Conservation (phyloP, 2,329 filamentous ascomycete genomes). For the Arachnomyces sp. region DNA sequence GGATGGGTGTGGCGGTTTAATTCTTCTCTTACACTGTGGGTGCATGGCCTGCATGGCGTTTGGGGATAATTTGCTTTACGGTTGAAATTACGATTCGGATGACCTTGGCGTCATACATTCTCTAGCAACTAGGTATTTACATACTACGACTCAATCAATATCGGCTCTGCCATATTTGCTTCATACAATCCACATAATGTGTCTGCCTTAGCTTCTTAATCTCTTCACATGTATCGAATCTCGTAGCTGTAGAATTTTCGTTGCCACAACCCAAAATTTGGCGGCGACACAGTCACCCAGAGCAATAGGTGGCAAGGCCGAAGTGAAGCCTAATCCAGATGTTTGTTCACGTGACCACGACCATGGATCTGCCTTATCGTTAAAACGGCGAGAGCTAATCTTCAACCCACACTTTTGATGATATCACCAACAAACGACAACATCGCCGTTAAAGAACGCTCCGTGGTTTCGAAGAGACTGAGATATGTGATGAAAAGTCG, state of each 20-base stretch:
- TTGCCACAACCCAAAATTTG: no score
- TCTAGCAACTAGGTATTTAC: background rate
- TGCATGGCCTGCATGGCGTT: slow-evolving; percentile 30
- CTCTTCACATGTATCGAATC: slow-evolving; percentile 11
- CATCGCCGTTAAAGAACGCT: no score
- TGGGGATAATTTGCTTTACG: slow-evolving; percentile 9
- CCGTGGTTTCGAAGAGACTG: background rate
- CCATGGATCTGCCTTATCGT: no score
- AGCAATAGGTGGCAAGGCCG: no score
- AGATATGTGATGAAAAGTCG: slow-evolving; percentile 22
- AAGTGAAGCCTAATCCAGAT: no score
- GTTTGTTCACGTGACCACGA: no score
- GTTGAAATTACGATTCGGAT: background rate
- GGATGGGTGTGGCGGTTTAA: slow-evolving; percentile 12
- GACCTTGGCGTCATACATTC: background rate
- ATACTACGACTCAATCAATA: no score
- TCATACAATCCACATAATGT: slow-evolving; percentile 16
- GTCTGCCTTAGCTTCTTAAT: slow-evolving; percentile 15
- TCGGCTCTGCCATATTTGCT: slow-evolving; percentile 9
- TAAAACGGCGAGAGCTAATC: no score
- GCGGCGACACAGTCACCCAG: no score
- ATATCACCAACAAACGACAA: background rate
- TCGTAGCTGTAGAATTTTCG: no score
- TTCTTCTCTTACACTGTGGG: slow-evolving; percentile 20
- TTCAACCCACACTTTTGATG: background rate